Evolutionary conservation across 306 rosid species (phyloP), one percentile per base, ranked within the genome.

Genomic region (Cucurbita argyrosperma): DNA sequence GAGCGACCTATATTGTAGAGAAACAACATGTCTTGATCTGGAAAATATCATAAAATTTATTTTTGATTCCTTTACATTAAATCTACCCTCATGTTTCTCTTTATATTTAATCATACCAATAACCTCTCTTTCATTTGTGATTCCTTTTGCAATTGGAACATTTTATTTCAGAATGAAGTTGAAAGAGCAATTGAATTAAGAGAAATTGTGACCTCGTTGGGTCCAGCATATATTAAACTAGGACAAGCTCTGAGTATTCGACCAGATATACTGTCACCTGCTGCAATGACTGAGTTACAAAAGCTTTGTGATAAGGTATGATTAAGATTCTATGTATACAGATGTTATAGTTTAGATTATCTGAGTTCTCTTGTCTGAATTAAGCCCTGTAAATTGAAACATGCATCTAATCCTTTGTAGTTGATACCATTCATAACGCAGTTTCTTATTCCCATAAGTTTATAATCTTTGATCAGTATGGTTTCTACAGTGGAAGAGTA

Each of bases 241-340:
- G 98, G 98, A 59, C 98, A 94, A 89, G 98, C 98, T 53, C 85
- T 94, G 88, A 94, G 98, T 76, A 94, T 94, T 77, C 89, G 97
- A 58, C 98, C 98, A 52, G 98, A 94, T 86, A 85, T 94, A 63
- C 87, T 94, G 77, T 90, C 98, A 74, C 98, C 98, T 19, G 83
- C 55, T 83, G 98, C 98, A 80, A 94, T 94, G 98, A 85, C 77
- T 40, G 98, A 94, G 82, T 88, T 94, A 79, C 98, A 94, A 79
- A 94, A 94, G 87, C 98, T 94, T 66, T 94, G 98, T 70, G 98
- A 94, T 77, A 94, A 94, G 89, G 98, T 94, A 84, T 40, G 71
- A 16, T 14, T 1, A 39, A 5, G 16, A 38, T 57, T 55, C 35
- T 40, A 39, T 72, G 13, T 40, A 42, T 16, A 55, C 15, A n/a